Conservation (phyloP, 108 stramenopile genomes). For the Cyclostephanos invisitatus region DNA sequence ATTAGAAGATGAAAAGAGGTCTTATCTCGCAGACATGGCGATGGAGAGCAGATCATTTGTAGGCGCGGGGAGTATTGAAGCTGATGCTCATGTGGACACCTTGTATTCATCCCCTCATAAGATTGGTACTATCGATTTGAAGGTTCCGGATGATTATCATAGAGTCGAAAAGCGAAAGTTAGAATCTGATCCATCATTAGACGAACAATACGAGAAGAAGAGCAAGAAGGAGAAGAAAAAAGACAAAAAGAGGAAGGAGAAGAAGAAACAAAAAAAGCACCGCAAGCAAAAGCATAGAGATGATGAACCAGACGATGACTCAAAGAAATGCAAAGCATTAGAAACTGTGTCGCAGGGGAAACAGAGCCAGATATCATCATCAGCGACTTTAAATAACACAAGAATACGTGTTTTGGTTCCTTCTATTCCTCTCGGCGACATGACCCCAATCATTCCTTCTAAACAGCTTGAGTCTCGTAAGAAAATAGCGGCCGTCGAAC, state of each 20-base stretch:
- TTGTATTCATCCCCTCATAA: neutral
- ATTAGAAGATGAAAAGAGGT: slow-evolving; percentile 32
- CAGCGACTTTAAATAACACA: slow-evolving; percentile 4
- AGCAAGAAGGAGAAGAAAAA: slow-evolving; percentile 28
- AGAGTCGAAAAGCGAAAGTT: slow-evolving; percentile 19
- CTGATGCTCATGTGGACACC: neutral
- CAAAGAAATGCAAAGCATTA: slow-evolving; percentile 9
- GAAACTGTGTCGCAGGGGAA: slow-evolving; percentile 1
- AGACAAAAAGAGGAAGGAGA: slow-evolving; percentile 17
- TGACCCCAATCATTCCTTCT: slow-evolving; percentile 24
- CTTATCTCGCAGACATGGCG: slow-evolving; percentile 34
- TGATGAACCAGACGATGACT: neutral
- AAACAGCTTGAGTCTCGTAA: slow-evolving; percentile 4
- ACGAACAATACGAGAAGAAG: slow-evolving; percentile 34
- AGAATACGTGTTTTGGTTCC: slow-evolving; percentile 16
- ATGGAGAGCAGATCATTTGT: slow-evolving; percentile 21
- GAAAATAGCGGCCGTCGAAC: neutral
- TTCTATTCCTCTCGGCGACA: slow-evolving; percentile 16
- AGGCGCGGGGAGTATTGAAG: neutral
- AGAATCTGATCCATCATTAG: slow-evolving; percentile 15
- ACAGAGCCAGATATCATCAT: neutral
- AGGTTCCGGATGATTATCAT: neutral
- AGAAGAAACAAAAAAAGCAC: slow-evolving; percentile 29
- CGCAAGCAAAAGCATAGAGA: slow-evolving; percentile 24
- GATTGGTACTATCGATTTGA: neutral